Evolutionary conservation across 495 filamentous ascomycete genomes (phyloP).

Genomic region (Penicillium atrosanguineum): DNA sequence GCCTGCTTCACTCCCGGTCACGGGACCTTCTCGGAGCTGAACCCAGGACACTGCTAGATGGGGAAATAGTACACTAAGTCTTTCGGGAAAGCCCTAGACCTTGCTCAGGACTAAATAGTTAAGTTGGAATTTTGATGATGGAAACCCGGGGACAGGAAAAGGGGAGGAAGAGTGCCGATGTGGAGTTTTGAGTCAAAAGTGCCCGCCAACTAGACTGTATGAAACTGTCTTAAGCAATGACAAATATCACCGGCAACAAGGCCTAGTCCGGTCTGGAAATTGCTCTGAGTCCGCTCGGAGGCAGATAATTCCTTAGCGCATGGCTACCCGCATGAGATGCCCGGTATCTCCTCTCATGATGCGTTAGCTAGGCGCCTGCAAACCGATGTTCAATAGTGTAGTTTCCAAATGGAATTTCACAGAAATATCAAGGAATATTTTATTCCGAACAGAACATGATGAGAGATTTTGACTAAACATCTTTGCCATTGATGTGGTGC

Average conservation of each 20-base stretch:
- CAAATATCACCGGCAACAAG: background rate
- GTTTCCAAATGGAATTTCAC: background rate
- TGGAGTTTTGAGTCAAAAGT: constrained; percentile 9
- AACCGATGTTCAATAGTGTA: background rate
- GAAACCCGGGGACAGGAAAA: background rate
- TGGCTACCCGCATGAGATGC: background rate
- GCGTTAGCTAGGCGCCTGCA: background rate
- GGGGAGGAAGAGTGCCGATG: background rate
- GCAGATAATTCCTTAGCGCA: background rate
- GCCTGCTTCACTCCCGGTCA: background rate
- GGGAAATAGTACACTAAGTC: background rate
- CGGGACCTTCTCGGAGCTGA: background rate
- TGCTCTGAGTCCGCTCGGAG: background rate
- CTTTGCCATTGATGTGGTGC: background rate
- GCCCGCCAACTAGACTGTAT: background rate
- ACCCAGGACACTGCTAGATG: background rate
- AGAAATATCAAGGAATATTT: background rate
- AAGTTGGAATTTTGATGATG: too few species aligned
- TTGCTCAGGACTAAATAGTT: background rate
- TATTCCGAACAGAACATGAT: background rate
- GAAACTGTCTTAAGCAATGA: background rate
- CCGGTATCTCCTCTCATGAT: background rate
- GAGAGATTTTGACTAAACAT: background rate
- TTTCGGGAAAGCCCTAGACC: background rate
- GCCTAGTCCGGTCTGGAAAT: background rate